Conservation (phyloP, 805 yeast species). For the Candida boleticola region DNA sequence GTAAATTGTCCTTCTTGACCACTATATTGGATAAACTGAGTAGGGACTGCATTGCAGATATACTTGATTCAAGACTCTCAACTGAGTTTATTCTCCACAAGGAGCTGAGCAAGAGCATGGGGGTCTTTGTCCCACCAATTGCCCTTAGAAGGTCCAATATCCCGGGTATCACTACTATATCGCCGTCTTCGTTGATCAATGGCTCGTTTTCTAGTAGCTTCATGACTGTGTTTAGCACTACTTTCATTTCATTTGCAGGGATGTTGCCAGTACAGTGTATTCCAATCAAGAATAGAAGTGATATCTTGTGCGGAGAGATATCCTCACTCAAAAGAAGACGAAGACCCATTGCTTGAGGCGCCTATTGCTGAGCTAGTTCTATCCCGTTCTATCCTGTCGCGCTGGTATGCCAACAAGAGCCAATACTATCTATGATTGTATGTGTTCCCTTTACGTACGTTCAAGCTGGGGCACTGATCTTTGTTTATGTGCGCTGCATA, state of each 20-base stretch:
- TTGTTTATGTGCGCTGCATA: too few relatives aligned
- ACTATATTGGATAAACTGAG: not conserved
- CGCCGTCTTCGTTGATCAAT: slow-evolving; percentile 19
- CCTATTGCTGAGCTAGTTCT: not conserved
- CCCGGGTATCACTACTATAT: slow-evolving; percentile 28
- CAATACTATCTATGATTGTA: not conserved
- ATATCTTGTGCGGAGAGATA: slow-evolving; percentile 55
- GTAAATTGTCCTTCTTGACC: slow-evolving; percentile 24
- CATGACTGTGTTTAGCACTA: slow-evolving; percentile 42
- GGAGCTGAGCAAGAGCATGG: slow-evolving; percentile 22
- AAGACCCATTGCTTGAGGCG: slow-evolving; percentile 1
- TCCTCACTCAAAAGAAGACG: slow-evolving; percentile 32
- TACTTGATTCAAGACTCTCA: slow-evolving; percentile 40
- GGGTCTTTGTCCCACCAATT: slow-evolving; percentile 23
- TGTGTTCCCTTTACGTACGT: not conserved
- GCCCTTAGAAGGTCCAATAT: slow-evolving; percentile 21
- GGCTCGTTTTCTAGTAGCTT: slow-evolving; percentile 38
- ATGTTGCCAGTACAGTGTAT: slow-evolving; percentile 2
- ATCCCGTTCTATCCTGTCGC: too few relatives aligned
- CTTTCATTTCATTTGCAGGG: slow-evolving; percentile 19
- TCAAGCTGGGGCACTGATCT: too few relatives aligned
- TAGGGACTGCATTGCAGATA: slow-evolving; percentile 3
- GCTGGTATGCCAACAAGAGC: not conserved
- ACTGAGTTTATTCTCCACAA: slow-evolving; percentile 50
- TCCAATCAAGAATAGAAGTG: slow-evolving; percentile 47